phyloP scores from a whole-genome alignment of 495 filamentous ascomycete species.

The Tuber brumale region DNA sequence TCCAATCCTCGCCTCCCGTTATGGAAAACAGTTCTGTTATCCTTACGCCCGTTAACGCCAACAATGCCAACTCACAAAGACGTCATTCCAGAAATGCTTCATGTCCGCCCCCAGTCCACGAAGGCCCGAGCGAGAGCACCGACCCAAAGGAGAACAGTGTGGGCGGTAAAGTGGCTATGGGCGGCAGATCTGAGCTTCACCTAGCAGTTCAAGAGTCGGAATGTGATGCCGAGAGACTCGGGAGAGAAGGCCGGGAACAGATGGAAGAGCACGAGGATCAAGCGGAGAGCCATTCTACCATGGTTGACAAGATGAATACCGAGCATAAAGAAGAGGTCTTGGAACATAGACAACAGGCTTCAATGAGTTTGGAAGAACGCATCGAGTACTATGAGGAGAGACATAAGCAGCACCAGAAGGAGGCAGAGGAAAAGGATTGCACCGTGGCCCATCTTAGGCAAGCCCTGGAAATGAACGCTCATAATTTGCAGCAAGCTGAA shows the following conservation, averaged over 20 bases:
- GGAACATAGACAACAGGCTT: constrained; percentile 19
- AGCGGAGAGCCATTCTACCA: background rate
- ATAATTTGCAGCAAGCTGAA: background rate
- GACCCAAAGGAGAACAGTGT: constrained; percentile 8
- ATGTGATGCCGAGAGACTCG: constrained; percentile 19
- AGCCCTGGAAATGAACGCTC: constrained; percentile 7
- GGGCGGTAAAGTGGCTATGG: background rate
- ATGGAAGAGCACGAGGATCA: constrained; percentile 3
- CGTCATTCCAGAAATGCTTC: background rate
- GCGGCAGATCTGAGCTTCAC: background rate
- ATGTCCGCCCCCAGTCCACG: background rate
- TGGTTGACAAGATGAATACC: constrained; percentile 13
- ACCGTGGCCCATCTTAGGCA: constrained; percentile 29
- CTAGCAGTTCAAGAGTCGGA: constrained; percentile 23
- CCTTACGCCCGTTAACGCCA: constrained; percentile 16
- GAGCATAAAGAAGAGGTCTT: constrained; percentile 19
- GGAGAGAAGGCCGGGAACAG: constrained; percentile 12
- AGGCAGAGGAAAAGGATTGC: constrained; percentile 30
- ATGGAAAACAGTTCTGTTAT: constrained; percentile 12
- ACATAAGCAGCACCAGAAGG: constrained; percentile 14
- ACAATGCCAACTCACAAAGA: constrained; percentile 18
- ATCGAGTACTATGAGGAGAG: constrained; percentile 17
- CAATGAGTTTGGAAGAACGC: constrained; percentile 25
- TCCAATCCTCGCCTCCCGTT: constrained; percentile 16
- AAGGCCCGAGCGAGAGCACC: constrained; percentile 14